Conservation (phyloP, 352 stramenopile genomes). For the Plasmopara viticola region DNA sequence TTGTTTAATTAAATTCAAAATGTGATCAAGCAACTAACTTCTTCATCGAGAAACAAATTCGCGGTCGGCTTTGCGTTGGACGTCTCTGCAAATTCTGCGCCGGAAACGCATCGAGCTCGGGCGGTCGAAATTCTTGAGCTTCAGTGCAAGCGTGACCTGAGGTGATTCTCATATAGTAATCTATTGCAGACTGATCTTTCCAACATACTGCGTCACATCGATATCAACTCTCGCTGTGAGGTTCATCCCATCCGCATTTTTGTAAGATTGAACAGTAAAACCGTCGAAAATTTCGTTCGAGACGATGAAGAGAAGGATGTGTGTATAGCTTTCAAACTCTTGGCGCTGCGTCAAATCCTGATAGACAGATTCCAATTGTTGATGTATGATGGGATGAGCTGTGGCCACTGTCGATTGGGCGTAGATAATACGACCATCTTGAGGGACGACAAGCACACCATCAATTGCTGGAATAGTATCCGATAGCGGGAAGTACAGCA, state of each 20-base stretch:
- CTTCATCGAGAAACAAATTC: too few species aligned
- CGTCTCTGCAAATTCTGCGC: too few species aligned
- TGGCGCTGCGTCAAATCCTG: constrained; percentile 1
- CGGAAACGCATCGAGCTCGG: too few species aligned
- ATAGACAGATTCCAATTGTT: constrained; percentile 18
- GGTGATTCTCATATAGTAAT: too few species aligned
- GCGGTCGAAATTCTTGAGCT: too few species aligned
- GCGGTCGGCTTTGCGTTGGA: too few species aligned
- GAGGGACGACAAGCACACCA: constrained; percentile 18
- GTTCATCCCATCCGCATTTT: constrained; percentile 5
- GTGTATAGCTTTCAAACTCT: constrained; percentile 20
- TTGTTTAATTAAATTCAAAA: too few species aligned
- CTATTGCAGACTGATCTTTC: too few species aligned
- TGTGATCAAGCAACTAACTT: too few species aligned
- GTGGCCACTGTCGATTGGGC: constrained; percentile 15
- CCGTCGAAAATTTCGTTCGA: constrained; percentile 21
- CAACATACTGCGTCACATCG: constrained; percentile 9
- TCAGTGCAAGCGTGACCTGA: too few species aligned
- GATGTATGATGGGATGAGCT: constrained; percentile 23
- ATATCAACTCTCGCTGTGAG: constrained; percentile 6
- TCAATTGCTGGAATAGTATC: constrained; percentile 29
- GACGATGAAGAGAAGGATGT: constrained; percentile 31
- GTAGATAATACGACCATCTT: constrained; percentile 17
- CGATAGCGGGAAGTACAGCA: constrained; percentile 23
- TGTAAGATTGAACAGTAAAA: constrained; percentile 18